Evolutionary conservation across 2,329 filamentous ascomycete species (phyloP).

Genomic region (Aaosphaeria pasadenensis): DNA sequence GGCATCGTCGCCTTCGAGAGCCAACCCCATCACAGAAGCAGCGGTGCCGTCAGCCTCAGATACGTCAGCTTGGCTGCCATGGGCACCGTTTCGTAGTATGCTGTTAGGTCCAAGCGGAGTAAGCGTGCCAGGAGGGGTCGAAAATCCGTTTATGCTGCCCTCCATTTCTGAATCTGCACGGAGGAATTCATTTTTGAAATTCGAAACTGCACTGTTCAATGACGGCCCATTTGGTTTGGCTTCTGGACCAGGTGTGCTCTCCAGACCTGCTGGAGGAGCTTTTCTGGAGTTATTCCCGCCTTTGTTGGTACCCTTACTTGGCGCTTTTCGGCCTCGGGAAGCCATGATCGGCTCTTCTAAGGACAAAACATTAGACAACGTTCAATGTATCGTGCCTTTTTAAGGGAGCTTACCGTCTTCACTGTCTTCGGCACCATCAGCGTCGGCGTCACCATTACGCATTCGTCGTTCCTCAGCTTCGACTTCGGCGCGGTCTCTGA

Average conservation of each 20-base stretch:
- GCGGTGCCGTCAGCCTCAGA: slow-evolving; percentile 79
- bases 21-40: slow-evolving; percentile 66
- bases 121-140: slow-evolving; percentile 75
- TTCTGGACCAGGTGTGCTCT: slow-evolving; percentile 75
- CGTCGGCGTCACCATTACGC: slow-evolving; percentile 76
- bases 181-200: slow-evolving; percentile 51
- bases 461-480: slow-evolving; percentile 71
- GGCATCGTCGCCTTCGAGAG: slow-evolving; percentile 68
- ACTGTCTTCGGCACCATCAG: slow-evolving; percentile 83
- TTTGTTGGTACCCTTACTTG: slow-evolving; percentile 67
- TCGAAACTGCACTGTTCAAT: slow-evolving; percentile 46
- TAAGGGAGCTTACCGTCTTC: slow-evolving; percentile 60
- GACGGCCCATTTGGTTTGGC: slow-evolving; percentile 68
- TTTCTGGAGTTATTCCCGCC: slow-evolving; percentile 64
- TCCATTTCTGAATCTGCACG: slow-evolving; percentile 77
- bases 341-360: slow-evolving; percentile 88
- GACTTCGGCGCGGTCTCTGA: slow-evolving; percentile 88
- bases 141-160: slow-evolving; percentile 77
- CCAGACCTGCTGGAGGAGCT: slow-evolving; percentile 68
- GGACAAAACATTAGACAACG: slow-evolving; percentile 3
- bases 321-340: slow-evolving; percentile 85
- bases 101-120: slow-evolving; percentile 75
- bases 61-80: slow-evolving; percentile 71
- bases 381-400: not conserved
- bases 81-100: slow-evolving; percentile 53